A percentile compares a stretch with the other conserved stretches of the same genome.
Evolutionary conservation across 2,329 filamentous ascomycete genomes (phyloP).

Genomic region (Immersiporthe knoxdaviesiana): DNA sequence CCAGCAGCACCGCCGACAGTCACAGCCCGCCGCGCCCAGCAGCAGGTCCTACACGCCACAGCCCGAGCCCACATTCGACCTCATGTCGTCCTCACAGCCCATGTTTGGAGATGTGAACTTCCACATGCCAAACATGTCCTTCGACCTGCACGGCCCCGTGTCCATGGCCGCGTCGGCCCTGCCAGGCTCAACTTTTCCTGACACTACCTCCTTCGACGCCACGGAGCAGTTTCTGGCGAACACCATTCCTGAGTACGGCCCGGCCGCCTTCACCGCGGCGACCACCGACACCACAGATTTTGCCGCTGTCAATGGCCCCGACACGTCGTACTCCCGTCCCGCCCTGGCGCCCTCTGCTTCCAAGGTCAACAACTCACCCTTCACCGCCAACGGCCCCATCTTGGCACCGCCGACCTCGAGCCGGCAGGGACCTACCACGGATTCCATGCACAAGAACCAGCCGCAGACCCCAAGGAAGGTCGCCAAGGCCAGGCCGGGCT

Average conservation of each 20-base stretch:
- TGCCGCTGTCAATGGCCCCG: slow-evolving; percentile 16
- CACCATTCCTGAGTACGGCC: slow-evolving; percentile 19
- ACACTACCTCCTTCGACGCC: slow-evolving; percentile 18
- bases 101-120: slow-evolving; percentile 27
- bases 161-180: slow-evolving; percentile 16
- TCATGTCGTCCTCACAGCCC: slow-evolving; percentile 29
- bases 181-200: slow-evolving; percentile 19
- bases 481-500: slow-evolving; percentile 22
- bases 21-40: slow-evolving; percentile 23
- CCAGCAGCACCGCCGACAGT: slow-evolving; percentile 26
- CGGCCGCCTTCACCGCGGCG: slow-evolving; percentile 9
- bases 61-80: slow-evolving; percentile 29
- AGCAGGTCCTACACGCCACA: slow-evolving; percentile 28
- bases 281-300: slow-evolving; percentile 21
- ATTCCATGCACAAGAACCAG: slow-evolving; percentile 28
- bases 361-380: slow-evolving; percentile 25
- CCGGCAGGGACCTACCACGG: slow-evolving; percentile 20
- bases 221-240: slow-evolving; percentile 21
- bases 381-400: slow-evolving; percentile 24
- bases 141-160: slow-evolving; percentile 23
- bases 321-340: slow-evolving; percentile 25
- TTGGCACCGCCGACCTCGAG: slow-evolving; percentile 24
- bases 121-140: slow-evolving; percentile 24
- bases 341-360: slow-evolving; percentile 21
- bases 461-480: slow-evolving; percentile 28